Evolutionary conservation across 1,284 basidiomycete species (phyloP).

Genomic region (Vanrija humicola): DNA sequence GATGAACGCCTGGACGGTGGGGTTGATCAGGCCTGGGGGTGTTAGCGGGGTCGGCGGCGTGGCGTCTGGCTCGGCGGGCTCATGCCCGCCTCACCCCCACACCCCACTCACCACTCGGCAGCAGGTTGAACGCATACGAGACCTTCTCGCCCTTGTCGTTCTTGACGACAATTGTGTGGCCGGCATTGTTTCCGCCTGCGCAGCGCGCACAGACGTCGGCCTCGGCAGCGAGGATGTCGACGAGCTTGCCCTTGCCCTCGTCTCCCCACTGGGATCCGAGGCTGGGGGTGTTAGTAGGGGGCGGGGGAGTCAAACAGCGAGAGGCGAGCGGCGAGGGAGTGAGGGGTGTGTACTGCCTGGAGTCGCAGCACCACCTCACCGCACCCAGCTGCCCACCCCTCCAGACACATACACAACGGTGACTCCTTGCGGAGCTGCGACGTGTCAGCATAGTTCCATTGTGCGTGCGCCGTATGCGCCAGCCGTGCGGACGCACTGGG

Average conservation of each 20-base stretch:
- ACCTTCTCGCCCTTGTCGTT: constrained; percentile 63
- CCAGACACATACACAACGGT: constrained; percentile 19
- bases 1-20: constrained; percentile 79
- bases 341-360: too few relatives aligned
- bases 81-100: too few relatives aligned
- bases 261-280: constrained; percentile 93
- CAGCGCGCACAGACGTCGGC: constrained; percentile 92
- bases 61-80: too few relatives aligned
- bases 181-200: constrained; percentile 97
- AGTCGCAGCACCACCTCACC: background rate
- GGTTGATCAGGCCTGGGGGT: constrained; percentile 77
- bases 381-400: background rate
- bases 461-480: too few relatives aligned
- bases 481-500: too few relatives aligned
- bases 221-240: constrained; percentile 83
- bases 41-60: background rate
- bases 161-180: constrained; percentile 93
- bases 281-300: constrained; percentile 20
- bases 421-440: constrained; percentile 18
- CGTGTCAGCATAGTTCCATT: background rate
- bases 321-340: background rate
- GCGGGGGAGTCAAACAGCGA: background rate
- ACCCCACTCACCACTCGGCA: constrained; percentile 74
- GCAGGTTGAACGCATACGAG: constrained; percentile 91
- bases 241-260: constrained; percentile 93